These are phyloP conservation scores for Diphasiastrum complanatum DNA, from an alignment of 83 land plant genomes.

Conservation along the genomic window DNA sequence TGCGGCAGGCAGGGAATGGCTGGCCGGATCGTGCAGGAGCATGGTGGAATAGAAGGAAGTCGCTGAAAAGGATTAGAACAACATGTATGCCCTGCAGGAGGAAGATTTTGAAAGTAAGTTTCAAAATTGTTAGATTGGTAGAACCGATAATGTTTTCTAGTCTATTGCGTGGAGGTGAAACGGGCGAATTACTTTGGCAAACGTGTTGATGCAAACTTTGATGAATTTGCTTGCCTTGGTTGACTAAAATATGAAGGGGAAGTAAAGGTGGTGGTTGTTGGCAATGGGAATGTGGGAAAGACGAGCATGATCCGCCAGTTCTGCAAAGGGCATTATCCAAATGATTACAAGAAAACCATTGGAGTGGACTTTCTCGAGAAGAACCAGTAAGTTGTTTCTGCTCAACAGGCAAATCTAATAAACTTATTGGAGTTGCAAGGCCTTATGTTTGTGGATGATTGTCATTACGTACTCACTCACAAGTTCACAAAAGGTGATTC, in stretches of 20 bases:
- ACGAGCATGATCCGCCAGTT: constrained; percentile 42
- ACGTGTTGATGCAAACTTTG: background rate
- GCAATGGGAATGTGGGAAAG: constrained; percentile 41
- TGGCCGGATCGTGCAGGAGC: no score
- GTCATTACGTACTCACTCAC: no score
- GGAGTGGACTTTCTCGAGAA: constrained; percentile 44
- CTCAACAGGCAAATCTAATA: no score
- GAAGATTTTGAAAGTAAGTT: constrained; percentile 43
- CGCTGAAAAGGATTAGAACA: no score
- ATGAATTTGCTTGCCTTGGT: background rate
- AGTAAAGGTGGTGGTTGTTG: constrained; percentile 40
- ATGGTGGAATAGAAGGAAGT: no score
- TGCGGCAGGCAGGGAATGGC: no score
- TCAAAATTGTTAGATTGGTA: background rate
- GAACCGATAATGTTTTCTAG: background rate
- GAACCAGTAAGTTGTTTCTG: constrained; percentile 19
- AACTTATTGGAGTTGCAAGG: no score
- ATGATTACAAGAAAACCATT: constrained; percentile 38
- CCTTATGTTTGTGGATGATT: no score
- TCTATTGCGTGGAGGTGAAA: background rate
- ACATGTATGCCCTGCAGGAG: constrained; percentile 38
- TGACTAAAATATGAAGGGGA: constrained; percentile 23
- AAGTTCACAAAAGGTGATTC: no score
- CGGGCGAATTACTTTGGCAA: background rate
- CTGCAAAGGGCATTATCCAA: constrained; percentile 34